Conservation (phyloP, 495 filamentous ascomycete genomes). For the Penicillium taxi region DNA sequence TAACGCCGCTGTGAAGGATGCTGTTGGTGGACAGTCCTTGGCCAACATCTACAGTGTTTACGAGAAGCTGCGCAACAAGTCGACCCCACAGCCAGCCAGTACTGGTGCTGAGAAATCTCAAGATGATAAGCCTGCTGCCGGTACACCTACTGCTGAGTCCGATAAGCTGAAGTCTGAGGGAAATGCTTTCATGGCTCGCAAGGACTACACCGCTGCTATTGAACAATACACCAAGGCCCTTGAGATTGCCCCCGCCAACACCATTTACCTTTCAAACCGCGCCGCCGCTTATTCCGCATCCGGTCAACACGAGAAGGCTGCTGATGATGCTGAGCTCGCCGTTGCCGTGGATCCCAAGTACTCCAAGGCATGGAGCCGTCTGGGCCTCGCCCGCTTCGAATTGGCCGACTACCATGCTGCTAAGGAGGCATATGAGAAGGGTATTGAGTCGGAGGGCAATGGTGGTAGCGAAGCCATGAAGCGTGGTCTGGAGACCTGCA, state of each 20-base stretch:
- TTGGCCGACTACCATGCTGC: constrained; percentile 80
- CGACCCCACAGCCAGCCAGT: constrained; percentile 27
- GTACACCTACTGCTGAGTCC: constrained; percentile 54
- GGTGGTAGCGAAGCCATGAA: constrained; percentile 80
- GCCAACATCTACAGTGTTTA: constrained; percentile 88
- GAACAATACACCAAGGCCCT: constrained; percentile 80
- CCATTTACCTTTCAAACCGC: constrained; percentile 96
- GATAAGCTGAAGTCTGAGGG: constrained; percentile 85
- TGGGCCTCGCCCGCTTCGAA: constrained; percentile 84
- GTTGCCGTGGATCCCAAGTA: constrained; percentile 81
- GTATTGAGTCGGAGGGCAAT: constrained; percentile 88
- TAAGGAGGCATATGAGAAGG: constrained; percentile 90
- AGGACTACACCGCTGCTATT: constrained; percentile 77
- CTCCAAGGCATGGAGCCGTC: constrained; percentile 89
- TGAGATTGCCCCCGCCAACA: constrained; percentile 69
- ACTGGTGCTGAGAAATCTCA: constrained; percentile 13
- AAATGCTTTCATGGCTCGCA: constrained; percentile 86
- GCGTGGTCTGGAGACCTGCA: constrained; percentile 88
- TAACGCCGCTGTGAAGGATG: constrained; percentile 61
- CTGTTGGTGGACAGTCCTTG: constrained; percentile 76
- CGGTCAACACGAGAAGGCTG: constrained; percentile 72
- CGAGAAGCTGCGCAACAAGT: constrained; percentile 81
- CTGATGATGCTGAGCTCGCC: constrained; percentile 80
- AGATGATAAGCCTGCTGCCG: constrained; percentile 25
- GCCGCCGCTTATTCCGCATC: constrained; percentile 82